These are phyloP conservation scores for Hypoxylon fuscum DNA, from an alignment of 495 filamentous ascomycete species.

Conservation along the genomic window DNA sequence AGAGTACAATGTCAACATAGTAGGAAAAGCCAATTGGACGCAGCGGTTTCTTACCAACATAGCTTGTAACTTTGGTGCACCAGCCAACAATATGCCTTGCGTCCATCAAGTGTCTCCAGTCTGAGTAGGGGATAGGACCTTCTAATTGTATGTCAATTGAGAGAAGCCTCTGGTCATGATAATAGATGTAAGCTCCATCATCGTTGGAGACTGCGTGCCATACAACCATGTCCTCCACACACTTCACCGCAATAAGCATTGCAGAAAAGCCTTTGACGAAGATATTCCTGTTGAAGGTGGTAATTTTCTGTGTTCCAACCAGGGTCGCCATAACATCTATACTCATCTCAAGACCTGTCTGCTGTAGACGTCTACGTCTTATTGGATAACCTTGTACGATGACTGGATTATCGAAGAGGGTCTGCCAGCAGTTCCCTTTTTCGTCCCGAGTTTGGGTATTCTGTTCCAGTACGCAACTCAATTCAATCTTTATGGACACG, in stretches of 20 bases:
- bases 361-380: neutral
- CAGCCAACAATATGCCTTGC: neutral
- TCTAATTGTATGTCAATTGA: neutral
- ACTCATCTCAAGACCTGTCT: neutral
- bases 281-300: neutral
- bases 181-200: neutral
- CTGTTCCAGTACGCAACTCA: neutral
- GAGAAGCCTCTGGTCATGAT: neutral
- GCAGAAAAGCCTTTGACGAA: neutral
- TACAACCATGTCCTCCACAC: neutral
- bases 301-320: neutral
- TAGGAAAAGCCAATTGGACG: neutral
- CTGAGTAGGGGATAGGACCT: neutral
- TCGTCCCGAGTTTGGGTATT: neutral
- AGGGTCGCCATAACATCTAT: neutral
- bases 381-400: neutral
- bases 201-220: neutral
- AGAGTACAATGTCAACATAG: neutral
- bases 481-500: neutral
- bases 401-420: neutral
- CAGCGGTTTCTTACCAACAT: neutral
- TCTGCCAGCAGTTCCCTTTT: neutral
- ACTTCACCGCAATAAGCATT: neutral
- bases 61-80: neutral
- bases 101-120: neutral